Percentiles rank a stretch among this genome's conserved stretches.
These are phyloP conservation scores for Thuidium tamariscinum DNA, from an alignment of 225 moss, liverwort and hornwort species.

Conservation along the genomic window DNA sequence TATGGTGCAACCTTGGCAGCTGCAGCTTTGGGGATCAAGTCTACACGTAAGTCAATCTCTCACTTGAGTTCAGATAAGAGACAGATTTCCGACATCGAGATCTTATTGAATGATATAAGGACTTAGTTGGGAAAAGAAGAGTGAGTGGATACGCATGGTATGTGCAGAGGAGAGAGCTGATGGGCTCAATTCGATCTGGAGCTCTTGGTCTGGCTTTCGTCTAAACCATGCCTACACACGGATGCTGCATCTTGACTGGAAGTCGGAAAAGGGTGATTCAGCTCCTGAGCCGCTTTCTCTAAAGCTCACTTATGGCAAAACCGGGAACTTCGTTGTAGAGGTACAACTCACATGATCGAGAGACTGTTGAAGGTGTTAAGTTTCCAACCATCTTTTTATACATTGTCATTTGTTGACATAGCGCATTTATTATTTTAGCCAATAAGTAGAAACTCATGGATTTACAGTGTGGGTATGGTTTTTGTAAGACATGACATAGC, in stretches of 20 bases:
- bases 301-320: constrained; percentile 38
- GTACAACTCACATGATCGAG: constrained; percentile 16
- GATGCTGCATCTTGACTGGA: constrained; percentile 68
- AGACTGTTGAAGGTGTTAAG: neutral
- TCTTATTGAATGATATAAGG: neutral
- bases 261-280: constrained; percentile 39
- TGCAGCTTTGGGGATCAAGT: constrained; percentile 40
- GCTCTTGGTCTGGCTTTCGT: constrained; percentile 62
- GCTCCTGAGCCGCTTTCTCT: constrained; percentile 45
- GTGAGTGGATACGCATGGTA: neutral
- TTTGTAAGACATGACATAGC: neutral
- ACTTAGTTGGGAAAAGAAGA: neutral
- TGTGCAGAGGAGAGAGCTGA: constrained; percentile 20
- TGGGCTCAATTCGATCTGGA: constrained; percentile 40
- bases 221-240: constrained; percentile 60
- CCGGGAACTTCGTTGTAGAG: constrained; percentile 53
- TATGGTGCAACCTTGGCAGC: constrained; percentile 66
- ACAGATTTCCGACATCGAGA: neutral
- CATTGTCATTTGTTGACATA: neutral
- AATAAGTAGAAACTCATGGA: neutral
- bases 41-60: constrained; percentile 13
- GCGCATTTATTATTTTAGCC: neutral
- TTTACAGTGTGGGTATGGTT: neutral
- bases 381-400: neutral
- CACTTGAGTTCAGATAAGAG: neutral